phyloP scores from a whole-genome alignment of 73 alveolate genomes.

The Symbiodinium pilosum region DNA sequence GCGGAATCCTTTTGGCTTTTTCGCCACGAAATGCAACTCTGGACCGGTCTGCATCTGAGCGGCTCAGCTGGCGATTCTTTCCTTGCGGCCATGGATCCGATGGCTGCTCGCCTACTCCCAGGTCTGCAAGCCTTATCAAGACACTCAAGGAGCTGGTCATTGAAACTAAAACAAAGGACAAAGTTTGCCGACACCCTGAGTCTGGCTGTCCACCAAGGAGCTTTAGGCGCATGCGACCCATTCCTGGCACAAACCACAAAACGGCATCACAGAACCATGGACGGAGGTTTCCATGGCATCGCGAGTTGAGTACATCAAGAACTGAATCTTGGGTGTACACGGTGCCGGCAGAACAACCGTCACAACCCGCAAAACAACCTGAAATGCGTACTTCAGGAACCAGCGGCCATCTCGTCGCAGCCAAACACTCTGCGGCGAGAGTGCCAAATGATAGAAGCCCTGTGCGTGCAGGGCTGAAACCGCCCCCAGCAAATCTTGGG shows the following conservation, averaged over 20 bases:
- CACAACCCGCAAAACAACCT: neutral
- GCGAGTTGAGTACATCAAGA: too few relatives aligned
- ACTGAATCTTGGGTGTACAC: neutral
- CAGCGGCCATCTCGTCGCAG: slow-evolving; percentile 4
- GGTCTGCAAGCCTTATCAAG: neutral
- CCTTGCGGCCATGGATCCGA: neutral
- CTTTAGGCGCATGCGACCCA: slow-evolving; percentile 12
- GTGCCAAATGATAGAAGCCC: slow-evolving; percentile 50
- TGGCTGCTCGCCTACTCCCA: slow-evolving; percentile 3
- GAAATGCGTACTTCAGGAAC: too few relatives aligned
- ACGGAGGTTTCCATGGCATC: too few relatives aligned
- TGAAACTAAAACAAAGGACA: neutral
- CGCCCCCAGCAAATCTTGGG: slow-evolving; percentile 62
- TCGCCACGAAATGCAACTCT: too few relatives aligned
- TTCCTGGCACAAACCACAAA: neutral
- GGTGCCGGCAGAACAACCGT: neutral
- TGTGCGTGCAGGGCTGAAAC: slow-evolving; percentile 28
- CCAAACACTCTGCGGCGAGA: slow-evolving; percentile 74
- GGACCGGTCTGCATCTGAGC: neutral
- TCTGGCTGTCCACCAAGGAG: neutral
- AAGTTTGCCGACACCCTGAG: neutral
- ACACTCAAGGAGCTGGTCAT: neutral
- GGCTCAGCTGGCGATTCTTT: neutral
- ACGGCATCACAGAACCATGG: too few relatives aligned
- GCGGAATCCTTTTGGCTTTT: too few relatives aligned